Evolutionary conservation across 2,329 filamentous ascomycete genomes (phyloP).

Genomic region (Exophiala oligosperma): DNA sequence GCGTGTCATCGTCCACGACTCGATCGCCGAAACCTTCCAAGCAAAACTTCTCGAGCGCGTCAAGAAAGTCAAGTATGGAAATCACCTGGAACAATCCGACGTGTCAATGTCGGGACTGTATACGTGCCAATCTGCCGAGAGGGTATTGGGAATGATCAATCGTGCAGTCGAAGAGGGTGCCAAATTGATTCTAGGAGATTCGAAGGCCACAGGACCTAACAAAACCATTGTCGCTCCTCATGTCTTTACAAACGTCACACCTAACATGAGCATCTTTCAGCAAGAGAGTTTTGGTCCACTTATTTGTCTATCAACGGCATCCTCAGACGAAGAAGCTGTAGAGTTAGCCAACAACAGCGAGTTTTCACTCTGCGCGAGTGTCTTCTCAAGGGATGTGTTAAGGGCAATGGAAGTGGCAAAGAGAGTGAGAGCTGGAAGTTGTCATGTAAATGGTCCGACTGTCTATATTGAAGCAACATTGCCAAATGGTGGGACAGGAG

Average conservation of each 20-base stretch:
- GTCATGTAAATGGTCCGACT: background rate
- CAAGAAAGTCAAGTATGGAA: constrained; percentile 45
- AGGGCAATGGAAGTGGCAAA: constrained; percentile 1
- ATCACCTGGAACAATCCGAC: constrained; percentile 37
- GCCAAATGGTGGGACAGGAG: background rate
- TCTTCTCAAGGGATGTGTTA: constrained; percentile 1
- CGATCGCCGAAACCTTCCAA: constrained; percentile 54
- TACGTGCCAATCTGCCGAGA: constrained; percentile 47
- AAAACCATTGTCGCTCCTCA: constrained; percentile 59
- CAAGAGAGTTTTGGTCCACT: constrained; percentile 76
- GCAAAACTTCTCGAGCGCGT: constrained; percentile 46
- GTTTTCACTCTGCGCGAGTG: constrained; percentile 37
- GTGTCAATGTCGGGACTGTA: constrained; percentile 40
- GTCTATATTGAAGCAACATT: constrained; percentile 2
- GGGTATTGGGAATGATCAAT: constrained; percentile 53
- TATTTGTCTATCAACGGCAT: constrained; percentile 66
- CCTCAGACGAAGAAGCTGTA: constrained; percentile 62
- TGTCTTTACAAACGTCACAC: constrained; percentile 65
- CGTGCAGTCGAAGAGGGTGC: constrained; percentile 61
- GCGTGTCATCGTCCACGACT: constrained; percentile 64
- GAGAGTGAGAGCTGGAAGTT: background rate
- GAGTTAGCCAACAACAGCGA: constrained; percentile 76
- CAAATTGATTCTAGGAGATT: constrained; percentile 53
- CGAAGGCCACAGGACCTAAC: constrained; percentile 43
- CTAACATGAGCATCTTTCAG: constrained; percentile 71